Evolutionary conservation across 805 yeast genomes (phyloP).

Genomic region (Sungouiella blattae): DNA sequence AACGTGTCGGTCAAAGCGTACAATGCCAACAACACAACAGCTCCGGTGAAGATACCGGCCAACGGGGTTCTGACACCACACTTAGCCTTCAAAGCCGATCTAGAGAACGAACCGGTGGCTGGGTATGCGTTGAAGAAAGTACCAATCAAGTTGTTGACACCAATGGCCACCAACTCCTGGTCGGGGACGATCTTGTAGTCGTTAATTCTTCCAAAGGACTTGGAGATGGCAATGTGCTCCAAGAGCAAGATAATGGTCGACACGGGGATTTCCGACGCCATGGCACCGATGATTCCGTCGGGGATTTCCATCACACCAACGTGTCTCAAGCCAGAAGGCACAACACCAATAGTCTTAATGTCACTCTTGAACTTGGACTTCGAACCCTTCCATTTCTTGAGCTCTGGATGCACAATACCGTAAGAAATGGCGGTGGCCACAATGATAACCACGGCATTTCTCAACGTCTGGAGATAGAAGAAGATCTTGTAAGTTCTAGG

Average conservation of each 20-base stretch:
- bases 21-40: constrained; percentile 80
- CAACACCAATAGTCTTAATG: constrained; percentile 66
- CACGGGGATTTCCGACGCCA: constrained; percentile 82
- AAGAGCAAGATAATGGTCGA: constrained; percentile 76
- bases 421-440: constrained; percentile 82
- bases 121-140: constrained; percentile 93
- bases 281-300: constrained; percentile 48
- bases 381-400: constrained; percentile 26
- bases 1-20: constrained; percentile 81
- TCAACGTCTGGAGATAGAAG: constrained; percentile 71
- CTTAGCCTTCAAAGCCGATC: constrained; percentile 91
- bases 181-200: constrained; percentile 89
- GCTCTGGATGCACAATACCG: constrained; percentile 58
- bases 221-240: constrained; percentile 91
- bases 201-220: constrained; percentile 88
- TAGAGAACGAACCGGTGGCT: constrained; percentile 91
- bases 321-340: constrained; percentile 77
- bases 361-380: constrained; percentile 36
- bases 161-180: constrained; percentile 92
- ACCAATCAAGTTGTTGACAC: constrained; percentile 85
- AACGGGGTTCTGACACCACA: constrained; percentile 95
- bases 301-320: constrained; percentile 73
- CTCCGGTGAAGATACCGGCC: constrained; percentile 88
- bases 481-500: constrained; percentile 55
- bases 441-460: constrained; percentile 79